Evolutionary conservation across 1,284 basidiomycete genomes (phyloP), one percentile per base, ranked within the genome.

Genomic region (Calocybe gambosa): DNA sequence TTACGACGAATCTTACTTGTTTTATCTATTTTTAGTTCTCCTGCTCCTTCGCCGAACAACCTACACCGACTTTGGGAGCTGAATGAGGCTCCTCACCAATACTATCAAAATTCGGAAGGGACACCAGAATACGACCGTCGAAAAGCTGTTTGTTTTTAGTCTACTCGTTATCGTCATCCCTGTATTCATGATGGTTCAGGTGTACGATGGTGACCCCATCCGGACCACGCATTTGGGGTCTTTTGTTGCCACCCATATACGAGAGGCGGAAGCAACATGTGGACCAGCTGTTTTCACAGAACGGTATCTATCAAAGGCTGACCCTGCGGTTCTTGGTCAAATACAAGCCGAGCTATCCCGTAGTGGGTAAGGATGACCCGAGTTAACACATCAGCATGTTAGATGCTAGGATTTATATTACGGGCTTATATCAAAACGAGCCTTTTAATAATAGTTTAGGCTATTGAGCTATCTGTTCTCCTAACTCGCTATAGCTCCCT

Each of bases 111-210:
- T 13, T 73, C 76, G 7, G 73, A 85, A 61, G 79, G 73, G 2
- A 87, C 83, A 0, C 66, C 77, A 5, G 88, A 91, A 59, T 82
- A 82, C 55, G 69, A 72, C 25, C 82, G 88, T 39, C 77, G 87
- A 38, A 78, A 78, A 69, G 64, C 67, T 50, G 88, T 89, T 62
- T 37, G 74, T 64, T 0, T 45, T 26, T 19, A 33, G 26, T 42
- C 43, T 13, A 13, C 4, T 3, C 21, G 4, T 9, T 23, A 12
- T 19, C 13, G n/a, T 13, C 36, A 5, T 19, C 4, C 21, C 8
- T 21, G 21, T 38, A 20, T 23, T 23, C 15, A 39, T 49, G 15
- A 34, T 52, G 31, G 8, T 49, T 13, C 45, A 90, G 88, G 59
- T 82, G 8, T 85, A 78, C 53, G 74, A 85, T 16, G 69, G 64